Base-by-base conservation (phyloP, 1,284 basidiomycete species). In the Neotropicomus parvogracilis region DNA sequence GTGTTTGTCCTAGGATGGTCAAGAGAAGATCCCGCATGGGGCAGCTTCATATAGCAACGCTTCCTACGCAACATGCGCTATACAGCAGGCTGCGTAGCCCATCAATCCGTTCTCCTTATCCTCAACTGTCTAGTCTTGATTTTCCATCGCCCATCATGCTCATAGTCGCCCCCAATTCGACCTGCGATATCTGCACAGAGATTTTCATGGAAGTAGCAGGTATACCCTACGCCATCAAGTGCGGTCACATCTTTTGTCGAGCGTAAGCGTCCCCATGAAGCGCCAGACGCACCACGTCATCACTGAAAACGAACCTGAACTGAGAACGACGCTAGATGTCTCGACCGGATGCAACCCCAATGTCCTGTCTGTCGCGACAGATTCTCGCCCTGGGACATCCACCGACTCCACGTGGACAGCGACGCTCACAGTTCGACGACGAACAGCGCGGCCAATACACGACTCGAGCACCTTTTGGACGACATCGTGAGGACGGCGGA, bases 191-290 rank as follows among this genome's bases (percentile, higher is more conserved):
- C 3, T 56, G 49, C 20, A 46, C 43, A 37, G 55, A 56, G 26
- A 47, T 0, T 16, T 59, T 37, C 8, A 36, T 16, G 39, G 49
- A 44, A 3, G 33, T 3, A n/a, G 33, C 19, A 28, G 24, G 33
- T 4, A 27, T 37, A 1, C 55, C 56, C 4, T 36, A 54, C 29
- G 39, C 38, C 37, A 53, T 59, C 34, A 7, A 29, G 1, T 56
- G 54, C 11, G 56, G 56, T 17, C 56, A 56, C 21, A 44, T 46
- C 20, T 56, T 57, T 47, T 59, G 56, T 38, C 38, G 27, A 17
- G 2, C 17, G 55, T 57, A 24, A 47, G 54, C 54, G 4, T 43
- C 14, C 7, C 10, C 16, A 14, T 5, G 14, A 19, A 12, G n/a
- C 46, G n/a, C 2, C 8, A 33, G 10, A 17, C 6, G 12, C 16